A percentile compares a stretch with the other conserved stretches of the same genome.
phyloP scores from a whole-genome alignment of 148 eudicot genomes.

The Rhododendron griersonianum region DNA sequence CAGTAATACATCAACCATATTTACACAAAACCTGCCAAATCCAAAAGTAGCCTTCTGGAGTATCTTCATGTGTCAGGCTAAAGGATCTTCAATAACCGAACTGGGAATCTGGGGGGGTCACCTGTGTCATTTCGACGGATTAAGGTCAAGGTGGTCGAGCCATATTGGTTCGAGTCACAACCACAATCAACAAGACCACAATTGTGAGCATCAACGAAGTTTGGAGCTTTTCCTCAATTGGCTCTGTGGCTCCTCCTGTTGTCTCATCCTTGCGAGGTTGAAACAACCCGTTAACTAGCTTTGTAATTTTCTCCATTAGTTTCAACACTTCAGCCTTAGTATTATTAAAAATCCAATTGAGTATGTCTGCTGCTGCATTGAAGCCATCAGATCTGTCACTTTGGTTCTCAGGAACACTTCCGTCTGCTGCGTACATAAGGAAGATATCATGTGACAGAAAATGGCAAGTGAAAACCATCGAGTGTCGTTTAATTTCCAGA shows the following conservation, averaged over 20 bases:
- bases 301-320: constrained; percentile 26
- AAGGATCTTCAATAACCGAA: neutral
- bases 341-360: constrained; percentile 40
- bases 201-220: constrained; percentile 56
- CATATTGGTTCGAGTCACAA: constrained; percentile 54
- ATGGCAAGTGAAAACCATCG: neutral
- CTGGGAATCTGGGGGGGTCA: neutral
- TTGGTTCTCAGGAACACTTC: neutral
- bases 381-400: constrained; percentile 10
- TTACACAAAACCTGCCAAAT: neutral
- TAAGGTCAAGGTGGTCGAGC: constrained; percentile 30
- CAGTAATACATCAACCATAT: neutral
- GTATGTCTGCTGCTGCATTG: constrained; percentile 12
- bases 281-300: constrained; percentile 22
- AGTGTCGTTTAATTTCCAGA: neutral
- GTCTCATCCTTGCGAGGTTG: constrained; percentile 15
- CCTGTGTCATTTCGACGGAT: constrained; percentile 44
- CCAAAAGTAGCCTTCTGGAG: neutral
- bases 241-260: constrained; percentile 3
- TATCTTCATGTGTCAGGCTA: neutral
- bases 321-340: constrained; percentile 41
- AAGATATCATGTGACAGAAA: neutral
- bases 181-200: constrained; percentile 62
- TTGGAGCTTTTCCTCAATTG: constrained; percentile 55
- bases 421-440: constrained; percentile 24